Evolutionary conservation across 2,329 filamentous ascomycete species (phyloP), one percentile per base, ranked within the genome.

Genomic region (Emmonsia crescens): DNA sequence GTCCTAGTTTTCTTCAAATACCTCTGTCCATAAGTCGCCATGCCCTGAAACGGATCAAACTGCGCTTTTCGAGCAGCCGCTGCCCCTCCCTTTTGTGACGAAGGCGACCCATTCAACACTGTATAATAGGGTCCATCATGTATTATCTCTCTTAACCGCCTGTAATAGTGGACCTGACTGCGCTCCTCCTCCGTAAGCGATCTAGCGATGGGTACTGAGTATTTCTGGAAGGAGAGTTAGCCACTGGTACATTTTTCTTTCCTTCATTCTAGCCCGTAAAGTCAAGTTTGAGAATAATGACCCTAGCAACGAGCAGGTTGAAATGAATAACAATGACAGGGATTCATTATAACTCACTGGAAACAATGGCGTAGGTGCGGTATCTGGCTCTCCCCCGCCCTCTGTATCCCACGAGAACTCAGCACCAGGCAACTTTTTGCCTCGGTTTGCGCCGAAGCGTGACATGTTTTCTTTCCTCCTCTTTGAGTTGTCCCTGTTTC

Each of bases 71-170:
- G 61, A 42, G 40, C 61, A 40, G 59, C 73, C 63, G 64, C 72
- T 72, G 66, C 76, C 71, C 66, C 78, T 76, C 69, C 81, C 74
- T 61, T 78, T 33, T 44, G 27, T 63, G 54, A 73, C 67, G 24
- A 73, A 68, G 51, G 73, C 64, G 54, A 74, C 62, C 63, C 75
- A 62, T 76, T 79, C 5, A 84, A 75, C 21, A 82, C 76, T 0
- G 81, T 80, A 72, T 84, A 86, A 64, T 84, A 80, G 0, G 84
- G 82, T 0, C 84, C 84, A 55, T 85, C 80, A 66, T 84, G 83
- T 62, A 83, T 79, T 52, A 76, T 76, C 55, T 81, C 79, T 65
- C 82, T 82, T 4, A 85, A 72, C 1, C 71, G 71, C 8, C 81
- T 78, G 67, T 82, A 82, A 62, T 78, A 71, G 59, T 80, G 74